Percentiles rank a stretch among this genome's conserved stretches.
These are phyloP conservation scores for Maudiozyma pseudohumilis DNA, from an alignment of 805 yeast species.

Conservation along the genomic window DNA sequence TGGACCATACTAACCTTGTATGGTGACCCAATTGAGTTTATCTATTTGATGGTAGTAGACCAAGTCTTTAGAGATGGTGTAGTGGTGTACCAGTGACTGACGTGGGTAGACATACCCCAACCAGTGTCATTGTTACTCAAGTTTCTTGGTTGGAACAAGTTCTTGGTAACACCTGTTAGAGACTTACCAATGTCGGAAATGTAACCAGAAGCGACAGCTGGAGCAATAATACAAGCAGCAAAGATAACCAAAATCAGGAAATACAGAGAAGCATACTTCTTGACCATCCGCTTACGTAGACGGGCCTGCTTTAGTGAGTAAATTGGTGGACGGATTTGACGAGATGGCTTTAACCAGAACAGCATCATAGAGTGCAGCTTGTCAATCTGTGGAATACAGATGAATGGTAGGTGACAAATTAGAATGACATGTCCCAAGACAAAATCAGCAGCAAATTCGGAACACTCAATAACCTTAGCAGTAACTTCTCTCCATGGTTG, in stretches of 20 bases:
- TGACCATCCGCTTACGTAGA: slow-evolving; percentile 94
- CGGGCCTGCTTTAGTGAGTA: slow-evolving; percentile 93
- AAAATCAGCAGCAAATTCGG: slow-evolving; percentile 95
- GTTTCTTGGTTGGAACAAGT: slow-evolving; percentile 86
- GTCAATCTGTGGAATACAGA: slow-evolving; percentile 80
- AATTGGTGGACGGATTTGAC: slow-evolving; percentile 96
- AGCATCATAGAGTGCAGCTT: slow-evolving; percentile 97
- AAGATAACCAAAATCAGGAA: slow-evolving; percentile 60
- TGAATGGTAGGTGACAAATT: slow-evolving; percentile 80
- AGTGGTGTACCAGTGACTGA: slow-evolving; percentile 33
- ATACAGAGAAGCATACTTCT: slow-evolving; percentile 80
- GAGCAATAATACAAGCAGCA: slow-evolving; percentile 73
- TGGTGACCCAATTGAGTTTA: no score
- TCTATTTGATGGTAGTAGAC: slow-evolving; percentile 40
- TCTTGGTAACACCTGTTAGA: slow-evolving; percentile 38
- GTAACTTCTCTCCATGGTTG: slow-evolving; percentile 93
- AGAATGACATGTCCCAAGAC: slow-evolving; percentile 82
- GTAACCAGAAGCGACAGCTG: slow-evolving; percentile 71
- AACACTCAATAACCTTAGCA: slow-evolving; percentile 88
- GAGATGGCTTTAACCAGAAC: slow-evolving; percentile 96
- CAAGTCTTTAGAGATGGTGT: slow-evolving; percentile 46
- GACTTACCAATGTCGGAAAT: slow-evolving; percentile 29
- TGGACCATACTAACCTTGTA: no score
- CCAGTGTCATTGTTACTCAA: slow-evolving; percentile 80
- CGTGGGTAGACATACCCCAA: slow-evolving; percentile 27